A percentile compares a stretch with the other conserved stretches of the same genome.
Conservation (phyloP, 768 basidiomycete species). For the Xanthoconium purpureum region DNA sequence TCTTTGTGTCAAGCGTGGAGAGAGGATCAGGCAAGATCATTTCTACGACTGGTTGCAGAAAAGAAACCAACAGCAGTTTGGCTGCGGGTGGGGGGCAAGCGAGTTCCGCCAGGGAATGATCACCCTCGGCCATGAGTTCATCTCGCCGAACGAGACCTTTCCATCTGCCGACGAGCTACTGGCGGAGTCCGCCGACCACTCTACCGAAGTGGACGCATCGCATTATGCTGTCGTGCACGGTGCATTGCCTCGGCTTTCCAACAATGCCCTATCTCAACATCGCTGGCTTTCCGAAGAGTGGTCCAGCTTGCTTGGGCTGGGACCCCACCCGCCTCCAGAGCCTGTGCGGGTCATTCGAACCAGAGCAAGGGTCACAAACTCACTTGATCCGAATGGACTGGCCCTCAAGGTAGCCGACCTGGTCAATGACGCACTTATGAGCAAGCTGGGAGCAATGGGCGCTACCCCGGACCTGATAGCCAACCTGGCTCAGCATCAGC, state of each 20-base stretch:
- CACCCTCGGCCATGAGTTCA: slow-evolving; percentile 1
- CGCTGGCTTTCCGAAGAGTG: slow-evolving; percentile 3
- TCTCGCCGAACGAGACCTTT: neutral
- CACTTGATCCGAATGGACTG: neutral
- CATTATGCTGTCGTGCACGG: slow-evolving; percentile 4
- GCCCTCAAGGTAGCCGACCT: neutral
- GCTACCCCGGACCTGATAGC: neutral
- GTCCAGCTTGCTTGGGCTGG: slow-evolving; percentile 3
- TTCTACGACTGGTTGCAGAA: neutral
- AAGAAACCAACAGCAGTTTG: neutral
- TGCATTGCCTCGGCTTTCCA: neutral
- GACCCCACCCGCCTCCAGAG: neutral
- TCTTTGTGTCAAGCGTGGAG: neutral
- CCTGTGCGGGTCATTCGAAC: neutral
- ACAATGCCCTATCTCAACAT: neutral
- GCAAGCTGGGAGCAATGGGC: neutral
- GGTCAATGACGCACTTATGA: neutral
- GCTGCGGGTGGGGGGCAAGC: neutral
- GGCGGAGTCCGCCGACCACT: slow-evolving; percentile 3
- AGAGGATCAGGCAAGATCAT: neutral
- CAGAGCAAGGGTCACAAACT: neutral
- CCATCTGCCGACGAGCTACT: neutral
- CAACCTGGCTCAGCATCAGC: no score
- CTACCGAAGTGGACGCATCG: neutral
- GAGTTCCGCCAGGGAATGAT: slow-evolving; percentile 10